Evolutionary conservation across 805 yeast species (phyloP).

Genomic region (Ogataea ramenticola): DNA sequence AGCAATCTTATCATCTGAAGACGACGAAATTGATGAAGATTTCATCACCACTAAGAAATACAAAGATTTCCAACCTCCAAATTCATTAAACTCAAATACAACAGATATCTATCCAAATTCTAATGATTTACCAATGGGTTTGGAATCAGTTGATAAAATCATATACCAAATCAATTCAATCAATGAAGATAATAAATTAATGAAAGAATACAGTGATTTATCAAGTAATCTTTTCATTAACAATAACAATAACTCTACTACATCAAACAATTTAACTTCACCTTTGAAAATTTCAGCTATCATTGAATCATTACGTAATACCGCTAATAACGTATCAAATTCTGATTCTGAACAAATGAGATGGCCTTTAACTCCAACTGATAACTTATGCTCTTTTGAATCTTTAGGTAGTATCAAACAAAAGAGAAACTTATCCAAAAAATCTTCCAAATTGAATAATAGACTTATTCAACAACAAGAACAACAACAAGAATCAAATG

Average conservation of each 20-base stretch:
- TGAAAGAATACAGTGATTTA: slow-evolving; percentile 4
- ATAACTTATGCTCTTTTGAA: slow-evolving; percentile 1
- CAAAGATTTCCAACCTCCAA: not conserved
- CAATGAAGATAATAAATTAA: slow-evolving; percentile 12
- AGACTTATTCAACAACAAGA: too few relatives aligned
- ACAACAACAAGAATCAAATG: too few relatives aligned
- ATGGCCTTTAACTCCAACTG: slow-evolving; percentile 3
- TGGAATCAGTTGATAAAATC: slow-evolving; percentile 23
- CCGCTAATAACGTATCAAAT: slow-evolving; percentile 4
- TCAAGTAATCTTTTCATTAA: not conserved
- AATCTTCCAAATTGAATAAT: not conserved
- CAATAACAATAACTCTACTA: too few relatives aligned
- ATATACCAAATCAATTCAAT: slow-evolving; percentile 15
- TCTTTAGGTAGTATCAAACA: not conserved
- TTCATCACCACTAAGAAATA: slow-evolving; percentile 6
- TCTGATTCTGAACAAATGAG: not conserved
- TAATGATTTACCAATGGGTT: slow-evolving; percentile 15
- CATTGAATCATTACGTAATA: slow-evolving; percentile 10
- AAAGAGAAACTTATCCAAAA: not conserved
- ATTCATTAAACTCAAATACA: not conserved
- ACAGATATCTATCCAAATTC: slow-evolving; percentile 2
- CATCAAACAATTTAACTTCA: slow-evolving; percentile 5
- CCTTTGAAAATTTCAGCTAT: slow-evolving; percentile 5
- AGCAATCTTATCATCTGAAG: slow-evolving; percentile 19
- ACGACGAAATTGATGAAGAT: slow-evolving; percentile 14